Evolutionary conservation across 495 filamentous ascomycete species (phyloP).

Genomic region (Podospora didyma): DNA sequence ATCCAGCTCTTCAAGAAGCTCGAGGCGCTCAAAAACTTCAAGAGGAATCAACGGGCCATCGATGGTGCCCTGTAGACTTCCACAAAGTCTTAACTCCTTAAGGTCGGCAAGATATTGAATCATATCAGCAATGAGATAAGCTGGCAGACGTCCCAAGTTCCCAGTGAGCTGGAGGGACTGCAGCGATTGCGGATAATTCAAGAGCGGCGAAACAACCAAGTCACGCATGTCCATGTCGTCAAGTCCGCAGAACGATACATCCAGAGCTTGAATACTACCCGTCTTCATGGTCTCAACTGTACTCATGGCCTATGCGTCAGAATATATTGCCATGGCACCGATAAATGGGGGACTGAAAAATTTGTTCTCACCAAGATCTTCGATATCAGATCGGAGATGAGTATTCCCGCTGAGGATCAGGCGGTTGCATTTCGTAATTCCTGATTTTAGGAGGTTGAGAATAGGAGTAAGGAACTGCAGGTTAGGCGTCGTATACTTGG

Average conservation of each 20-base stretch:
- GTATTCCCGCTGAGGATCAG: constrained; percentile 24
- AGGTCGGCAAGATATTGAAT: constrained; percentile 19
- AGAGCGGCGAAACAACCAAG: constrained; percentile 44
- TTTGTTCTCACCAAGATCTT: constrained; percentile 22
- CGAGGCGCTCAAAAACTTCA: constrained; percentile 15
- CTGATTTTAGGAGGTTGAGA: constrained; percentile 24
- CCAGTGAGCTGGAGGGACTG: constrained; percentile 60
- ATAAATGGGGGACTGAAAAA: too few relatives aligned
- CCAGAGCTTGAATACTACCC: constrained; percentile 24
- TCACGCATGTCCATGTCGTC: constrained; percentile 21
- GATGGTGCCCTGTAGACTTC: constrained; percentile 74
- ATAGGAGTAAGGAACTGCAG: constrained; percentile 31
- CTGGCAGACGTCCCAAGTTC: constrained; percentile 69
- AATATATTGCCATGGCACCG: too few relatives aligned
- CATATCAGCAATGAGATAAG: constrained; percentile 19
- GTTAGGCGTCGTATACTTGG: neutral
- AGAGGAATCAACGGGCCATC: constrained; percentile 23
- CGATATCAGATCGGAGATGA: constrained; percentile 22
- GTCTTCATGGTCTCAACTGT: constrained; percentile 24
- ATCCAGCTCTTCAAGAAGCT: constrained; percentile 54
- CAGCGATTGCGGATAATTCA: constrained; percentile 12
- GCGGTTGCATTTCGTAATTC: constrained; percentile 27
- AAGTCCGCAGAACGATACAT: constrained; percentile 28
- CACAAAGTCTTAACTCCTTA: constrained; percentile 63
- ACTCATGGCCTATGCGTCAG: too few relatives aligned